Percentiles rank a stretch among this genome's conserved stretches.
These are phyloP conservation scores for Physcomitrium patens DNA, from an alignment of 225 moss, liverwort and hornwort genomes.

Conservation along the genomic window DNA sequence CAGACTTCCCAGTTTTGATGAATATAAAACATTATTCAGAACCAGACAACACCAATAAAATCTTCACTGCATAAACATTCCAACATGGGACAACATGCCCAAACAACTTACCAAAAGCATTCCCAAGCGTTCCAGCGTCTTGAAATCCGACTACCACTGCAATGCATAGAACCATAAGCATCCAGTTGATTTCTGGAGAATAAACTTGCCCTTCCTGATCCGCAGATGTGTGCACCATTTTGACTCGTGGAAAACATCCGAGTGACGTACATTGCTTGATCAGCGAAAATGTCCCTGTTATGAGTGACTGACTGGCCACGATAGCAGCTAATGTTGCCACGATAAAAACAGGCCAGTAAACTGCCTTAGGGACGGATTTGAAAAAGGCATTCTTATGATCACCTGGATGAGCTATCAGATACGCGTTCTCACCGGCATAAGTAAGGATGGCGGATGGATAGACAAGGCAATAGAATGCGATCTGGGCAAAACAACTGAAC, in stretches of 20 bases:
- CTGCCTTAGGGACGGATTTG: slow-evolving; percentile 55
- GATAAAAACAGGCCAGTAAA: slow-evolving; percentile 84
- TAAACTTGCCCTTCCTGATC: slow-evolving; percentile 75
- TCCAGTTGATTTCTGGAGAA: slow-evolving; percentile 79
- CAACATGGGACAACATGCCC: not conserved
- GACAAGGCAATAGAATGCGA: slow-evolving; percentile 62
- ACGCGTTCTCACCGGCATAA: slow-evolving; percentile 86
- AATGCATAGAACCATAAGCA: slow-evolving; percentile 72
- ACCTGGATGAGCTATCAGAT: slow-evolving; percentile 63
- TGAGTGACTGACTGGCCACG: slow-evolving; percentile 86
- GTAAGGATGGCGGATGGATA: slow-evolving; percentile 72
- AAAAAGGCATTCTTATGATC: slow-evolving; percentile 69
- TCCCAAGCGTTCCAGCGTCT: slow-evolving; percentile 64
- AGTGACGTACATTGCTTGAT: slow-evolving; percentile 79
- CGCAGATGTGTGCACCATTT: slow-evolving; percentile 75
- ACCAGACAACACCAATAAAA: not conserved
- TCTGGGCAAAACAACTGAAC: slow-evolving; percentile 47
- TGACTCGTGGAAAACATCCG: slow-evolving; percentile 83
- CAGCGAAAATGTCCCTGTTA: slow-evolving; percentile 83
- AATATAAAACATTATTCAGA: not conserved
- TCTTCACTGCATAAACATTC: slow-evolving; percentile 9
- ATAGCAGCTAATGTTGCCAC: slow-evolving; percentile 79
- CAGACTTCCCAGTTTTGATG: not conserved
- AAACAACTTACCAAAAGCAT: slow-evolving; percentile 75
- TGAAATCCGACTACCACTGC: slow-evolving; percentile 73